Percentiles rank a stretch among this genome's conserved stretches.
Evolutionary conservation across 805 yeast species (phyloP).

Genomic region (Sungouiozyma intestinalis): DNA sequence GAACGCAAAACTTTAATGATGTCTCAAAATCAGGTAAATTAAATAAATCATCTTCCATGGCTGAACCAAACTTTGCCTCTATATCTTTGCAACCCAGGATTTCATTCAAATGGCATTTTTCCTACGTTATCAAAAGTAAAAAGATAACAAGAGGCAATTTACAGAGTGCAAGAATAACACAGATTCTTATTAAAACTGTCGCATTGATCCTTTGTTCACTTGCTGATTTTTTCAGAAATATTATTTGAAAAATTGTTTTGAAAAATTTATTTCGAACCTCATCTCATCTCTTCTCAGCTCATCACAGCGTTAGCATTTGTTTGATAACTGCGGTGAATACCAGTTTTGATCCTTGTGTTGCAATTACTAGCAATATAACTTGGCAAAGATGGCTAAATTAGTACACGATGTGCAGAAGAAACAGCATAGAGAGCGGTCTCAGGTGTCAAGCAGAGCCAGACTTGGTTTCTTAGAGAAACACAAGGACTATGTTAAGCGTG

Average conservation of each 20-base stretch:
- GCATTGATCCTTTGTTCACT: neutral
- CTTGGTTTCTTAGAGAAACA: conserved; percentile 90
- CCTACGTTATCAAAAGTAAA: too few species aligned
- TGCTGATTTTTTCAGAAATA: neutral
- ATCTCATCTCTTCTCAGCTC: conserved; percentile 3
- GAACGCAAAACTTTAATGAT: conserved; percentile 12
- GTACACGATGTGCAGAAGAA: conserved; percentile 91
- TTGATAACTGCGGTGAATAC: neutral
- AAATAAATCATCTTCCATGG: conserved; percentile 1
- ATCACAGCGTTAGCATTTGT: neutral
- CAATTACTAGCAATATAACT: neutral
- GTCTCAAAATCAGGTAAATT: conserved; percentile 13
- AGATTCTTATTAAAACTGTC: too few species aligned
- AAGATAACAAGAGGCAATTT: too few species aligned
- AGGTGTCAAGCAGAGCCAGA: conserved; percentile 59
- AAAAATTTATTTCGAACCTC: conserved; percentile 3
- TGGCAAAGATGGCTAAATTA: conserved; percentile 50
- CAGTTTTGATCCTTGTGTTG: too few species aligned
- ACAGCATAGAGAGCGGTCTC: conserved; percentile 92
- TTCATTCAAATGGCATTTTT: neutral
- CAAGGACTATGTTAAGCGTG: conserved; percentile 68
- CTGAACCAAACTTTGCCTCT: too few species aligned
- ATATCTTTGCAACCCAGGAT: too few species aligned
- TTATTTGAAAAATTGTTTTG: neutral
- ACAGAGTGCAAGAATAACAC: too few species aligned